Base-by-base conservation (phyloP, 1,284 basidiomycete genomes). In the Sanguinoderma infundibulare region DNA sequence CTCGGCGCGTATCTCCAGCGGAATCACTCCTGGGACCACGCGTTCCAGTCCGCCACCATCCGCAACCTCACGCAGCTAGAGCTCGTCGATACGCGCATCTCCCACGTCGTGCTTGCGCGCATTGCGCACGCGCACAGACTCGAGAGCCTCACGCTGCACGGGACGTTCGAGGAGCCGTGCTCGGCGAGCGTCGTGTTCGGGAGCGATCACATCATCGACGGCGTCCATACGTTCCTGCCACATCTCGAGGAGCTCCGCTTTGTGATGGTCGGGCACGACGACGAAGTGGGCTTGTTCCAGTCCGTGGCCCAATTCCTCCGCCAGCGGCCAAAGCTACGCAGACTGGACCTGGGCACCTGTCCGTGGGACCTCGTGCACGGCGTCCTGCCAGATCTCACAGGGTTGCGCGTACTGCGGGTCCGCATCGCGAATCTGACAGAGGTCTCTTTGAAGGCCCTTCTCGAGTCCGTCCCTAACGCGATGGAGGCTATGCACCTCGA, bases 51-150 rank as follows among this genome's bases (percentile, higher is more conserved):
- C 2, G 77, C 79, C 8, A 84, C 86, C 0, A 86, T 90, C 65
- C 79, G 82, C 55, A 84, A 85, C 63, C 80, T 89, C 59, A 87
- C 86, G 0, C 85, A 87, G 60, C 81, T 89, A 59, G 86, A 90
- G 67, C 81, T 89, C 49, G 85, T 88, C 50, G 85, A 87, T 69
- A 87, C 87, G 14, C 79, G 83, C 8, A 85, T 89, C 42, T 86
- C 84, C 6, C 84, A 86, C 66, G 74, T 83, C 47, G 86, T 89
- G 30, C 79, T 89, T 32, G 79, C 84, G 9, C 81, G 86, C 20
- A 86, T 89, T 51, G 83, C 84, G 0, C 84, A 85, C 64, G 86
- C 86, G 1, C 81, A 84, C 60, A 82, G 80, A 39, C 75, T 90
- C 50, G 79, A 83, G 68, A 83, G 82, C 59, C 74, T 90, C 38